A percentile compares a stretch with the other conserved stretches of the same genome.
Evolutionary conservation across 352 stramenopile genomes (phyloP).

Genomic region (Globisporangium radiosum): DNA sequence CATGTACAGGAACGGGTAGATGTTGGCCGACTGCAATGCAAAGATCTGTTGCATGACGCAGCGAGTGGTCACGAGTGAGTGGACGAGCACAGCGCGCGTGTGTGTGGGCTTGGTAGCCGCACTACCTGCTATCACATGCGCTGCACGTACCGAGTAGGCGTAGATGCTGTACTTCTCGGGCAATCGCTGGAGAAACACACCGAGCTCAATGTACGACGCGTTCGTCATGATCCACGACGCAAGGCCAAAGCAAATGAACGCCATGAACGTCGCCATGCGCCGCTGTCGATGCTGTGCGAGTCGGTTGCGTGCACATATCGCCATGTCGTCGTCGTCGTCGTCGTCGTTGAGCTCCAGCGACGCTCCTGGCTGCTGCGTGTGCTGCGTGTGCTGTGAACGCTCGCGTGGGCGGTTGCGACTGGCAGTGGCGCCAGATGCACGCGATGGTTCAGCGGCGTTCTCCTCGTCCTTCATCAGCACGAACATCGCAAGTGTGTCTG

Average conservation of each 20-base stretch:
- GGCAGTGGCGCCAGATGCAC: no score
- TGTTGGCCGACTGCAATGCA: constrained; percentile 58
- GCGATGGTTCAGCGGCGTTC: background rate
- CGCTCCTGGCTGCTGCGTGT: background rate
- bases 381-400: background rate
- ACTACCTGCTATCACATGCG: background rate
- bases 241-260: constrained; percentile 26
- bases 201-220: constrained; percentile 51
- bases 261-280: constrained; percentile 34
- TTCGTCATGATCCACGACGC: constrained; percentile 70
- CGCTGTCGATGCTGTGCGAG: constrained; percentile 7
- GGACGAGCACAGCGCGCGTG: no score
- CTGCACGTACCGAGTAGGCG: constrained; percentile 43
- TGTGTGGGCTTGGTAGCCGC: no score
- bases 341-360: background rate
- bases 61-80: no score
- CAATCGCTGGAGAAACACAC: constrained; percentile 45
- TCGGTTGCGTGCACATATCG: background rate
- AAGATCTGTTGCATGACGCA: constrained; percentile 30
- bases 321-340: background rate
- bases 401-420: no score
- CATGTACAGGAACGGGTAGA: constrained; percentile 73
- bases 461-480: background rate
- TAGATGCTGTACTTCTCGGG: constrained; percentile 64
- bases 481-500: background rate